phyloP scores from a whole-genome alignment of 2,329 filamentous ascomycete genomes.

The Thielaviopsis populi region DNA sequence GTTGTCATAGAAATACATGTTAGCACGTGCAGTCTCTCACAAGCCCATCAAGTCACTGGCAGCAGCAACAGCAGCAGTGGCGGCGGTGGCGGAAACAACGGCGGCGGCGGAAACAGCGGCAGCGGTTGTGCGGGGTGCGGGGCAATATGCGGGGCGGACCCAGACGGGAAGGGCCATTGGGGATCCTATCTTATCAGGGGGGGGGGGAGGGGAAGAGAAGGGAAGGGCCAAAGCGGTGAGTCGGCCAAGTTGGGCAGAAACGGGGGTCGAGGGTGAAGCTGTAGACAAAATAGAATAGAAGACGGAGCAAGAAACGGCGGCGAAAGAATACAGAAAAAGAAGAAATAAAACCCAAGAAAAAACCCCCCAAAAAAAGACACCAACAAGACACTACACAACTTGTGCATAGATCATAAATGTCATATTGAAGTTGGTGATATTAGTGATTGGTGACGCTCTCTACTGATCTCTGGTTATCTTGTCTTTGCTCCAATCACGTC shows the following conservation, averaged over 20 bases:
- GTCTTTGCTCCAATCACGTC: background rate
- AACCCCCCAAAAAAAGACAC: no score
- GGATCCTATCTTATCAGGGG: background rate
- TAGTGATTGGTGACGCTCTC: no score
- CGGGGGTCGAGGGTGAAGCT: background rate
- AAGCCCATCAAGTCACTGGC: background rate
- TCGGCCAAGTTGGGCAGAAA: background rate
- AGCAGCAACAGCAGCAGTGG: background rate
- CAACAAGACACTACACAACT: no score
- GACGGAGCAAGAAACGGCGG: no score
- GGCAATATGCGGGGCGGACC: background rate
- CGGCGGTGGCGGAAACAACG: background rate
- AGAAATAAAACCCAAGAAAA: no score
- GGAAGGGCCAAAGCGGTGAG: background rate
- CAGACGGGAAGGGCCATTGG: background rate
- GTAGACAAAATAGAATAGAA: no score
- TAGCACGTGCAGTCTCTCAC: background rate
- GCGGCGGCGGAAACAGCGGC: background rate
- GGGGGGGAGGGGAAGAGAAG: no score
- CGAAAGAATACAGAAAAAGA: no score
- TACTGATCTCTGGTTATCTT: background rate
- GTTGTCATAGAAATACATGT: background rate
- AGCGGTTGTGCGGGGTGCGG: background rate
- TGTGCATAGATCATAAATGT: no score
- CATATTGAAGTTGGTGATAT: no score